phyloP scores from a whole-genome alignment of 345 rosid genomes.

The Cochlearia excelsa region DNA sequence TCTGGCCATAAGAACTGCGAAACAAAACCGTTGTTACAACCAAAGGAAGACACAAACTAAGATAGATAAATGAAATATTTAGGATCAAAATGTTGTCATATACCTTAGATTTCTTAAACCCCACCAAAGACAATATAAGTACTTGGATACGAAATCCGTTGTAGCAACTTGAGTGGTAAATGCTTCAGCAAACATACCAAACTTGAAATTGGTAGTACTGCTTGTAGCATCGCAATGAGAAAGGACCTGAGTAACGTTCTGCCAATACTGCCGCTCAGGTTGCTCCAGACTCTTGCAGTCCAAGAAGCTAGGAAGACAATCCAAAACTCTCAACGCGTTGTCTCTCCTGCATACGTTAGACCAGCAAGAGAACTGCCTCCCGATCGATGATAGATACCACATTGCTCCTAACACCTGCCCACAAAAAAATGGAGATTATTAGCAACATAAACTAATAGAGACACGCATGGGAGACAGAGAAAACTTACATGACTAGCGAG shows the following conservation, averaged over 20 bases:
- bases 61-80: not conserved
- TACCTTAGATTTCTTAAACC: constrained; percentile 82
- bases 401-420: constrained; percentile 74
- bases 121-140: constrained; percentile 90
- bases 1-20: constrained; percentile 80
- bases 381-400: constrained; percentile 72
- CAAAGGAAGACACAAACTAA: not conserved
- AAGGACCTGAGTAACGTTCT: constrained; percentile 55
- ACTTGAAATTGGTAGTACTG: constrained; percentile 43
- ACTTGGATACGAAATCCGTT: constrained; percentile 47
- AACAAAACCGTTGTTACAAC: not conserved
- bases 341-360: constrained; percentile 52
- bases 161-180: constrained; percentile 62
- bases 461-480: not conserved
- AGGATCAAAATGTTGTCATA: constrained; percentile 2
- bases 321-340: constrained; percentile 35
- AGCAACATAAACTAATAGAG: constrained; percentile 4
- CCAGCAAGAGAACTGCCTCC: constrained; percentile 81
- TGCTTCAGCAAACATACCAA: constrained; percentile 80
- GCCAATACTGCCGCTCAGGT: constrained; percentile 67
- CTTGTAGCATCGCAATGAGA: constrained; percentile 56
- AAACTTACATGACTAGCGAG: constrained; percentile 72
- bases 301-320: constrained; percentile 60
- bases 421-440: constrained; percentile 11
- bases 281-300: constrained; percentile 46